Conservation (phyloP, 2,329 filamentous ascomycete genomes). For the Nannizziopsis barbatae region DNA sequence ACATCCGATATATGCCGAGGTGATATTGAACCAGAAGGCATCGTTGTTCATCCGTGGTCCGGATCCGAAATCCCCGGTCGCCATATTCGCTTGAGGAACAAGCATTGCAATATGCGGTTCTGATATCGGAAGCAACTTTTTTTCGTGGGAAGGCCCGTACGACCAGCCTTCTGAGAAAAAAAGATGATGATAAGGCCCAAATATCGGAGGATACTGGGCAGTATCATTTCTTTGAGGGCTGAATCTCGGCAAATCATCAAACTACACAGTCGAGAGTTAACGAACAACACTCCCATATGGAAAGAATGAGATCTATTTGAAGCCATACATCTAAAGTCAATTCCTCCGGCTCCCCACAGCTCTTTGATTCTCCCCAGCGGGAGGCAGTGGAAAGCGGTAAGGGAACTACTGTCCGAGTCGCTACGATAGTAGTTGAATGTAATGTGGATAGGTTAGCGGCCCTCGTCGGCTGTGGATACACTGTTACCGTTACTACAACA, state of each 20-base stretch:
- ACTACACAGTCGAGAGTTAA: constrained; percentile 13
- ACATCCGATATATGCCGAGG: constrained; percentile 39
- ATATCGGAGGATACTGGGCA: constrained; percentile 31
- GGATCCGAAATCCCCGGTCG: constrained; percentile 39
- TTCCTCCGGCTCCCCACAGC: too few relatives aligned
- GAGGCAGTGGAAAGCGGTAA: too few relatives aligned
- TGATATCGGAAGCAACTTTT: constrained; percentile 37
- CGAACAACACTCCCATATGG: background rate
- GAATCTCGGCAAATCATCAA: constrained; percentile 22
- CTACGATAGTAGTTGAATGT: too few relatives aligned
- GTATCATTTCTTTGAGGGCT: constrained; percentile 21
- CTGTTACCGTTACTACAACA: too few relatives aligned
- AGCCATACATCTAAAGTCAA: background rate
- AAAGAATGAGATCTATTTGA: background rate
- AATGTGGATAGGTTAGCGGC: too few relatives aligned
- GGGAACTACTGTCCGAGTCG: too few relatives aligned
- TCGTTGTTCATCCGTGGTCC: constrained; percentile 33
- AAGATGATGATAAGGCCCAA: constrained; percentile 42
- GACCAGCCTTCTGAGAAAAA: constrained; percentile 42
- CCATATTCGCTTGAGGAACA: constrained; percentile 28
- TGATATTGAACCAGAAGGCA: constrained; percentile 43
- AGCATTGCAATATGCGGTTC: constrained; percentile 40
- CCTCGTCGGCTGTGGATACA: too few relatives aligned
- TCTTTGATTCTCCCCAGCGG: too few relatives aligned
- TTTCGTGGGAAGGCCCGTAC: constrained; percentile 36